Evolutionary conservation across 352 stramenopile species (phyloP).

Genomic region (Nothophytophthora sp.): DNA sequence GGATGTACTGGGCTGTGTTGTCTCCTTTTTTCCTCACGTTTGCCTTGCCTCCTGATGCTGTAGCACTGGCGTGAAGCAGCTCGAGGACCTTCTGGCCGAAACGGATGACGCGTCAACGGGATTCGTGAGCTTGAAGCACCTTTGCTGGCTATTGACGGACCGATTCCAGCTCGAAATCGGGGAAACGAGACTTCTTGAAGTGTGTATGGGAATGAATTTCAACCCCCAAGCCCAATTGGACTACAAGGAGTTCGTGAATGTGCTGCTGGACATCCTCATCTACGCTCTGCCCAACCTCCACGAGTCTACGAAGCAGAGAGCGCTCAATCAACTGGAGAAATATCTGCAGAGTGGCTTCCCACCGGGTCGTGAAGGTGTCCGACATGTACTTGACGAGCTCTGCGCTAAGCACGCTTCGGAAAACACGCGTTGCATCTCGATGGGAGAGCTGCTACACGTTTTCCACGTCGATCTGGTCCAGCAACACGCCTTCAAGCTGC

Average conservation of each 20-base stretch:
- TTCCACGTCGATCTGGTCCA: conserved; percentile 39
- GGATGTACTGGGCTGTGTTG: background rate
- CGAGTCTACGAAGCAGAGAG: conserved; percentile 16
- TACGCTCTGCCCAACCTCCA: conserved; percentile 35
- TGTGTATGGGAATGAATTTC: conserved; percentile 68
- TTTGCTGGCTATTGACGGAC: conserved; percentile 44
- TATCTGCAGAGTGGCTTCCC: conserved; percentile 51
- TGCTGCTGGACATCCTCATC: conserved; percentile 59
- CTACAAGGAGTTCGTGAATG: conserved; percentile 47
- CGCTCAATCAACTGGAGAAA: conserved; percentile 25
- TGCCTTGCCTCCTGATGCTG: background rate
- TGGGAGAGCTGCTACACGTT: conserved; percentile 33
- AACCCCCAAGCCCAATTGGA: conserved; percentile 51
- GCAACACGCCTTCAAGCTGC: conserved; percentile 29
- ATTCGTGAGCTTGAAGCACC: conserved; percentile 57
- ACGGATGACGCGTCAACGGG: conserved; percentile 22
- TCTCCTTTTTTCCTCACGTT: no score
- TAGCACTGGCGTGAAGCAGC: conserved; percentile 42
- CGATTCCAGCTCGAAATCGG: conserved; percentile 30
- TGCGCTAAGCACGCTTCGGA: conserved; percentile 55
- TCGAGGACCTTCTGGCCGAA: conserved; percentile 41
- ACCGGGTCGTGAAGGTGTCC: conserved; percentile 6
- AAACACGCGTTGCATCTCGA: conserved; percentile 32
- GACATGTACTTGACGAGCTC: conserved; percentile 31
- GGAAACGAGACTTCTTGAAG: conserved; percentile 46